These are phyloP conservation scores for Starmera pachycereana DNA, from an alignment of 805 yeast species.

Conservation along the genomic window DNA sequence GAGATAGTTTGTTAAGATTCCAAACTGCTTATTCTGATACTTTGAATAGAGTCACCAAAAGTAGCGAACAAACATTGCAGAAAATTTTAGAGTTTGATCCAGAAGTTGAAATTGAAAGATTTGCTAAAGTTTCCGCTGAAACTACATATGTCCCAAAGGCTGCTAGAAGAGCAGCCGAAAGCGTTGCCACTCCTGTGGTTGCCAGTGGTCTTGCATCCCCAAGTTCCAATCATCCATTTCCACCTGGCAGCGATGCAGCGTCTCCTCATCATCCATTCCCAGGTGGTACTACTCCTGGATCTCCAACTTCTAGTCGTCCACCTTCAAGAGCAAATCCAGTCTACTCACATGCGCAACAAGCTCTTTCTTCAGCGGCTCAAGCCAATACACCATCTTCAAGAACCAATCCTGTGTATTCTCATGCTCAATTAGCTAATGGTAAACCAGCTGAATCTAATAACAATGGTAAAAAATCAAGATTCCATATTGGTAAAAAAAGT, in stretches of 20 bases:
- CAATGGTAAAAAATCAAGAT: not conserved
- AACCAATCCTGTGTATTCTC: not conserved
- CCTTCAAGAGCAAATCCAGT: not conserved
- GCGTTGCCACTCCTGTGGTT: conserved; percentile 4
- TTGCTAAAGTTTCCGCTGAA: conserved; percentile 31
- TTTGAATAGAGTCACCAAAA: conserved; percentile 30
- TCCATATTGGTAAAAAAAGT: not conserved
- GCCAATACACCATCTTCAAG: not conserved
- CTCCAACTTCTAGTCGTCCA: not conserved
- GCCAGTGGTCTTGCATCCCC: conserved; percentile 1
- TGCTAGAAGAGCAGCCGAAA: conserved; percentile 19
- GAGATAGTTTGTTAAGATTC: conserved; percentile 56
- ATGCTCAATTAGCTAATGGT: not conserved
- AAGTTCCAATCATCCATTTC: not conserved
- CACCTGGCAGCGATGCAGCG: not conserved
- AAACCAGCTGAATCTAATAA: not conserved
- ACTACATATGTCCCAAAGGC: conserved; percentile 15
- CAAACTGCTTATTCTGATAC: conserved; percentile 51
- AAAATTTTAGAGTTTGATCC: conserved; percentile 57
- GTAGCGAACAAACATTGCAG: conserved; percentile 57
- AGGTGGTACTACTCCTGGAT: not conserved
- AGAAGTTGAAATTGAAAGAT: conserved; percentile 46
- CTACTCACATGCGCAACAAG: conserved; percentile 10
- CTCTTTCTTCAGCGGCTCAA: conserved; percentile 12
- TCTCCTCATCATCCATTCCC: not conserved